Evolutionary conservation across 1,139 yeast species (phyloP), one percentile per base, ranked within the genome.

Genomic region (Taphrina wiesneri): DNA sequence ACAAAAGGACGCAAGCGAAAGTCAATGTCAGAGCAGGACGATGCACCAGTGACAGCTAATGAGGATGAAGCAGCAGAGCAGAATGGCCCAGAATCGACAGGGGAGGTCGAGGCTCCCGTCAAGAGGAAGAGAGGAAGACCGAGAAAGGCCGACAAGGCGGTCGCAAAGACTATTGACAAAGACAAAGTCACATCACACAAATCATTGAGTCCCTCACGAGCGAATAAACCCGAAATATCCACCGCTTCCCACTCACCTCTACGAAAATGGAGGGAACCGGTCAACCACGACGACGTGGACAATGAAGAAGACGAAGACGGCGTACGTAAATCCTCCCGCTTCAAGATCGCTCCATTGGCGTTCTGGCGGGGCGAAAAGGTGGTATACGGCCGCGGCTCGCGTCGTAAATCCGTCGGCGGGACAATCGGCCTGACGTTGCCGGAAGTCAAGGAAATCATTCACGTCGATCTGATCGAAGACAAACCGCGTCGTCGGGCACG

Each of bases 291-390:
- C 66, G 56, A 49, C 46, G 49, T 11, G n/a, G 49, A 7, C 26
- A 57, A 57, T 41, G 39, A 45, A 26, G 54, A 56, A 23, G 46
- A 52, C 41, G 36, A 51, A 56, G 63, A 64, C 6, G 71, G 70
- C n/a, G 53, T 72, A 25, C 72, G 88, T 69, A 77, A 84, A 69
- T 88, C 96, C 0, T 80, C 81, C 53, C 81, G 97, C 72, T 82
- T 84, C 0, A 83, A 83, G 70, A 81, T 88, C 6, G 84, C 87
- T 1, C 96, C 96, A 0, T 78, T 90, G 70, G 93, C 91, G 11
- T 88, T 82, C 74, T 90, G 97, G 97, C 83, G 89, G 74, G 88
- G 88, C 73, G 97, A 91, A 75, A 80, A 86, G 68, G 83, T 88
- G 45, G 83, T 88, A 1, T 90, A 87, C 72, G 82, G 86, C 30